Conservation (phyloP, 2,329 filamentous ascomycete species). For the Ophiostoma quercus region DNA sequence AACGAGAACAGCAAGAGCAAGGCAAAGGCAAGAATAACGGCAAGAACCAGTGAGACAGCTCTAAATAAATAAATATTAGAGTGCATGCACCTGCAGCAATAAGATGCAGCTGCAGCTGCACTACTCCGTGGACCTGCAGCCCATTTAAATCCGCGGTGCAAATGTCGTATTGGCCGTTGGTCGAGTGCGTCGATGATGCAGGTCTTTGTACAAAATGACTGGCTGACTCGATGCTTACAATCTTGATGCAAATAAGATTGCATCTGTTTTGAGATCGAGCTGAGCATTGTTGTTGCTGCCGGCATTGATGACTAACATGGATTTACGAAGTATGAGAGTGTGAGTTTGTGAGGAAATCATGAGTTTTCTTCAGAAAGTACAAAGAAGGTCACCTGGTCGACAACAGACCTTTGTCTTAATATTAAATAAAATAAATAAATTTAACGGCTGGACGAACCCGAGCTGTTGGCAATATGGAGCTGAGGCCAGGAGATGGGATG, state of each 20-base stretch:
- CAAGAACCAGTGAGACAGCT: background rate
- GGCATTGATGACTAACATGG: background rate
- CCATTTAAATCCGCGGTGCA: conserved; percentile 15
- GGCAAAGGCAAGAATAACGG: background rate
- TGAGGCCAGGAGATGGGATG: background rate
- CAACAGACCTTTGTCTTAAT: background rate
- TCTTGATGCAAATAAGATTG: background rate
- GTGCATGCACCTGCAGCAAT: conserved; percentile 10
- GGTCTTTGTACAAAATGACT: background rate
- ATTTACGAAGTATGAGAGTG: too few relatives aligned
- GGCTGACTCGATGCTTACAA: background rate
- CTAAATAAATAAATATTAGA: background rate
- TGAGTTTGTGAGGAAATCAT: too few relatives aligned
- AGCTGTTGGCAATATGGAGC: conserved; percentile 7
- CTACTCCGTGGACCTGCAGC: conserved; percentile 19
- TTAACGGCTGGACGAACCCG: conserved; percentile 4
- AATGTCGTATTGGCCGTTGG: conserved; percentile 16
- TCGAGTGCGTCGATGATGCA: background rate
- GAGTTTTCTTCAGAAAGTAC: too few relatives aligned
- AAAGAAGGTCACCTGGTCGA: background rate
- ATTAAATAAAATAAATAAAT: background rate
- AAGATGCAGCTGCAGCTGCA: conserved; percentile 17
- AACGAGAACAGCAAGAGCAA: too few relatives aligned
- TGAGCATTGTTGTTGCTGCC: too few relatives aligned
- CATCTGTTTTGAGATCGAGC: too few relatives aligned